These are phyloP conservation scores for Podospora anserina DNA, from an alignment of 495 filamentous ascomycete species.

Conservation along the genomic window DNA sequence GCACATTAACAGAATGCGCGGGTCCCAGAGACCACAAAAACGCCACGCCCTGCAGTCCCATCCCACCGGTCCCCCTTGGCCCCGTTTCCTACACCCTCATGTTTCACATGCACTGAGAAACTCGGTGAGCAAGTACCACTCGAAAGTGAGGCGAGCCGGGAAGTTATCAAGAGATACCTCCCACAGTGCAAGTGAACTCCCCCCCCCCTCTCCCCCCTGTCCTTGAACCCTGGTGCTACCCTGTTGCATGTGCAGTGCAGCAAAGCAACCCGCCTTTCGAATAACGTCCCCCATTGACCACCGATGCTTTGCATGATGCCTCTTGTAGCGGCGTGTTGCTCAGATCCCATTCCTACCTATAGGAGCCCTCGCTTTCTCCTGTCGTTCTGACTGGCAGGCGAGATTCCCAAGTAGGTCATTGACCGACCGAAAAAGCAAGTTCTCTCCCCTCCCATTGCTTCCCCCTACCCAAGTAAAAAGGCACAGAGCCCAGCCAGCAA, in stretches of 20 bases:
- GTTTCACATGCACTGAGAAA: neutral
- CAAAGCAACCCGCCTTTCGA: neutral
- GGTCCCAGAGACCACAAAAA: neutral
- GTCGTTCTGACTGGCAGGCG: neutral
- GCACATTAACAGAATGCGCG: neutral
- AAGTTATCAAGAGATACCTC: neutral
- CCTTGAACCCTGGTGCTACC: neutral
- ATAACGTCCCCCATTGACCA: neutral
- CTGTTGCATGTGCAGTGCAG: neutral
- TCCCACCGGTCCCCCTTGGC: constrained; percentile 3
- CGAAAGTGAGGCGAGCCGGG: neutral
- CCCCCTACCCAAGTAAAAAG: neutral
- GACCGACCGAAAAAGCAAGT: neutral
- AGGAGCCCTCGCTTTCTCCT: neutral
- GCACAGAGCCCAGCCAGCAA: neutral
- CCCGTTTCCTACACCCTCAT: neutral
- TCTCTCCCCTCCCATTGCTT: neutral
- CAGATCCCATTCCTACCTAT: neutral
- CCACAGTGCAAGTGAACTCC: neutral
- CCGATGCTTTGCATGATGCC: constrained; percentile 1
- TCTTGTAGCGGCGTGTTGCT: neutral
- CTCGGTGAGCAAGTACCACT: neutral
- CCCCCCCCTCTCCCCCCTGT: too few relatives aligned
- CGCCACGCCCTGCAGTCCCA: constrained; percentile 2
- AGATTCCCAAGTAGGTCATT: neutral